Evolutionary conservation across 2,329 filamentous ascomycete genomes (phyloP), one percentile per base, ranked within the genome.

Genomic region (Talaromyces sp.): DNA sequence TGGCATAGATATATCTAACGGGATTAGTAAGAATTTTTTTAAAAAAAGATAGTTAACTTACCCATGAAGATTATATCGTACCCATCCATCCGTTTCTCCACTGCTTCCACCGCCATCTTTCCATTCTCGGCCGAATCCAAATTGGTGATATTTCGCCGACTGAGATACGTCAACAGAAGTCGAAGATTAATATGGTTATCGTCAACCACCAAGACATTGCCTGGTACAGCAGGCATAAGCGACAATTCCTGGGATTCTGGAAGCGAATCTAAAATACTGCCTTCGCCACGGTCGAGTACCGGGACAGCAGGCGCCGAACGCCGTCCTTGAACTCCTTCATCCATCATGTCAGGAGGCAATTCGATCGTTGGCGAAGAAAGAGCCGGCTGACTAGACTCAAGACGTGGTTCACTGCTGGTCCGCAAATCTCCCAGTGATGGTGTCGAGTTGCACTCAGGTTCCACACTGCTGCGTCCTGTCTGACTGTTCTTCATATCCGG

Each of bases 61-160:
- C 72, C 75, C 80, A 82, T 82, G 67, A 82, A 81, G 58, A 82
- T 79, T 35, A 81, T 76, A 66, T 82, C 78, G 63, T 78, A 80
- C 8, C 76, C 74, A 43, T 72, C 69, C 35, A 68, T 62, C 37
- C 73, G 62, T 52, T 68, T 68, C 65, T 79, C 73, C 6, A 74
- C 75, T 1, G 77, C 75, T 22, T 81, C 74, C 11, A 83, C 76
- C 1, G 81, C 81, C 41, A 79, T 65, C 22, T 77, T 74, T 24
- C 81, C 81, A 64, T 82, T 78, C 45, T 76, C 74, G 1, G 80
- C 81, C 0, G 76, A 73, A n/a, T 75, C 72, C 6, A 80, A 69
- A 7, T 70, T 71, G 9, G 72, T 63, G 31, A 78, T 69, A 3
- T 74, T 70, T 8, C 77, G 74, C 61, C 78, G 80, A 62, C 74